Conservation (phyloP, 2,329 filamentous ascomycete genomes). For the Phaeosphaeria sp. region DNA sequence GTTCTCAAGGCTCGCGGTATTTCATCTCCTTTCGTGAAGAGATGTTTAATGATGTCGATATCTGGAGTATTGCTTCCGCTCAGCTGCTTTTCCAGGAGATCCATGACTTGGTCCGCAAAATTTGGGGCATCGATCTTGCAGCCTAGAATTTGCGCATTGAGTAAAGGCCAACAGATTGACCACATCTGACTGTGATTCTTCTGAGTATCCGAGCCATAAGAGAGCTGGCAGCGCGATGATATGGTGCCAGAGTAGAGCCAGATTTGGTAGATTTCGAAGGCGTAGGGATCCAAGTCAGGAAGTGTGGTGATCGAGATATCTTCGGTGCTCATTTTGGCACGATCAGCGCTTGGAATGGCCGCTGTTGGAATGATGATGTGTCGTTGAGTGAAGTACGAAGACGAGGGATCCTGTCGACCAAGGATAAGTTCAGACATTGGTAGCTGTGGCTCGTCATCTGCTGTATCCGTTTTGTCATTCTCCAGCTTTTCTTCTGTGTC, state of each 20-base stretch:
- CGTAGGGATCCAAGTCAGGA: background rate
- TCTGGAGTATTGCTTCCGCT: constrained; percentile 5
- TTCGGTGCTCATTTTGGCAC: background rate
- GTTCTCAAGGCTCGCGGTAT: constrained; percentile 9
- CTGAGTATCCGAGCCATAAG: background rate
- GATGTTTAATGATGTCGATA: constrained; percentile 16
- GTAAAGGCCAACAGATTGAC: constrained; percentile 16
- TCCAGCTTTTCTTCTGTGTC: background rate
- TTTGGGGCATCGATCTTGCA: constrained; percentile 9
- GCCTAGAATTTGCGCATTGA: constrained; percentile 24
- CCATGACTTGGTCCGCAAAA: constrained; percentile 22
- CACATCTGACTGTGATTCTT: constrained; percentile 9
- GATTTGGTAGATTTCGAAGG: constrained; percentile 2
- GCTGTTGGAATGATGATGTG: background rate
- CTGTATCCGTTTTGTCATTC: background rate
- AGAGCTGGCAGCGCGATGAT: background rate
- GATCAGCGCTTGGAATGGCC: background rate
- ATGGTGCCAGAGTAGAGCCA: constrained; percentile 10
- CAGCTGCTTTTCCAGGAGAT: constrained; percentile 14
- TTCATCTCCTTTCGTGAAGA: constrained; percentile 8
- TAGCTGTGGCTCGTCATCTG: background rate
- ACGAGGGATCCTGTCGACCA: background rate
- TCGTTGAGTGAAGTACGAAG: constrained; percentile 3
- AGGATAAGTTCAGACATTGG: background rate
- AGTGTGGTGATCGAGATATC: background rate